These are phyloP conservation scores for Circinella minor DNA, from an alignment of 371 early-diverging fungal genomes.

Conservation along the genomic window DNA sequence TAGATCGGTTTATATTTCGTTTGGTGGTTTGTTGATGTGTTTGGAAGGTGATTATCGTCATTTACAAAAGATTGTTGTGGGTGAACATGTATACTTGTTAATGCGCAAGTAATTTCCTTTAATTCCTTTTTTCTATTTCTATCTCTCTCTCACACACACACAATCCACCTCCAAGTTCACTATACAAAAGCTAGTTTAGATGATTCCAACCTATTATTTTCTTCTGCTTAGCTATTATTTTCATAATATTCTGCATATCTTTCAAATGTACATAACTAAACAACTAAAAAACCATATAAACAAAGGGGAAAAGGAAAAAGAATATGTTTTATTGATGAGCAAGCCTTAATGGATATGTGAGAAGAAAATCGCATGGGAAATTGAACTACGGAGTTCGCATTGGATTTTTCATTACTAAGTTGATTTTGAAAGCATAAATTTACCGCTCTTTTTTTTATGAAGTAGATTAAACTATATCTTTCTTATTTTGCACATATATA, in stretches of 20 bases:
- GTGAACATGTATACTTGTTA: slow-evolving; percentile 88
- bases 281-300: neutral
- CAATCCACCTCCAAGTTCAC: neutral
- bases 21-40: slow-evolving; percentile 92
- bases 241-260: slow-evolving; percentile 1
- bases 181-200: too few relatives aligned
- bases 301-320: neutral
- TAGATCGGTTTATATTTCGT: slow-evolving; percentile 87
- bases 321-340: neutral
- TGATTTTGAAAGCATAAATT: neutral
- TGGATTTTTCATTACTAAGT: neutral
- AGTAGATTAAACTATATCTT: neutral
- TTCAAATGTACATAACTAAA: slow-evolving; percentile 1
- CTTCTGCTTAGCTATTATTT: neutral
- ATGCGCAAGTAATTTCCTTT: slow-evolving; percentile 69
- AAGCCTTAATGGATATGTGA: neutral
- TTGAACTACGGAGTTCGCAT: neutral
- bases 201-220: neutral
- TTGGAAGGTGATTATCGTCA: slow-evolving; percentile 88
- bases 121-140: neutral
- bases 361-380: neutral
- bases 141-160: neutral
- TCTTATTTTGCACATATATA: neutral
- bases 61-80: slow-evolving; percentile 81
- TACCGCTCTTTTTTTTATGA: neutral